Base-by-base conservation (phyloP, 768 basidiomycete genomes). In the Rhizopogon sp. region DNA sequence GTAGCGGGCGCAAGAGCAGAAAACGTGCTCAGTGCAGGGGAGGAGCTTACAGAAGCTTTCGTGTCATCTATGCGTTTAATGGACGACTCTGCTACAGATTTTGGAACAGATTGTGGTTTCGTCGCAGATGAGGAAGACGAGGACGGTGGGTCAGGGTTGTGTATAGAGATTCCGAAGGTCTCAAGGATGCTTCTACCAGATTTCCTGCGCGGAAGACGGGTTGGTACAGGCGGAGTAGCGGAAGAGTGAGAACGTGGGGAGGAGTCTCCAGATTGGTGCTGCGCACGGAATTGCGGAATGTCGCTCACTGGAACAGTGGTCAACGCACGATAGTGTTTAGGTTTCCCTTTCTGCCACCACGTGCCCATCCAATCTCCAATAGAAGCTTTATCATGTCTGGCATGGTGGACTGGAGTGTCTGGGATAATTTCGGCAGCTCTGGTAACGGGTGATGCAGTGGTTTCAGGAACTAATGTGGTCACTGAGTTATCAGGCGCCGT, bases 341-440 rank as follows among this genome's bases (percentile, higher is more conserved):
- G 44, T 59, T 70, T 80, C 35, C 80, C 76, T 64, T 84, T 84
- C 16, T 72, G 74, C 77, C 87, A 85, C 84, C 82, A 88, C 0
- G 80, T 82, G 0, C 88, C 87, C 77, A 90, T 81, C 89, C 89
- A 91, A 46, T 87, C 84, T 17, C 85, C 82, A 45, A 88, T 61
- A 3, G 66, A 67, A 8, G 71, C 62, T 52, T 61, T 69, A 20
- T 79, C 77, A 3, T 62, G 63, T 50, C 65, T 72, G 25, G 61
- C 45, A 14, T 44, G 56, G 33, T 54, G 61, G 13, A 28, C 37
- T 43, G 54, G 45, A 55, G 57, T 50, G 17, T 57, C 56, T 22
- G 14, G 16, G n/a, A 44, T 39, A 16, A 33, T 6, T 7, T 55
- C 43, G 14, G 8, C 33, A 16, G 47, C 58, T 47, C 57, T 53